Conservation (phyloP, 345 rosid genomes). For the Ailanthus altissimus region DNA sequence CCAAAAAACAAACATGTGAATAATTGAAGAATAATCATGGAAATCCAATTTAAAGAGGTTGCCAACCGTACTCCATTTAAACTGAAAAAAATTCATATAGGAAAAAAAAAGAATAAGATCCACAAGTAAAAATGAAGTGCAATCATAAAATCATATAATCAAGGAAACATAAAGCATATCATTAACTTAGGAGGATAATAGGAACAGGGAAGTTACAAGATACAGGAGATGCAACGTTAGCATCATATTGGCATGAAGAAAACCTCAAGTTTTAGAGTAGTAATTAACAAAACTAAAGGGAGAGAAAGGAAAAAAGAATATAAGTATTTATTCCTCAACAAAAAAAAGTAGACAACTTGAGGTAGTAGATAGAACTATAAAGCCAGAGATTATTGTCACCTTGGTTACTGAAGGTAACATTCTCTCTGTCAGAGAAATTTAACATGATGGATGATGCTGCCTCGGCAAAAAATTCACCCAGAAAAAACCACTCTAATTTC, state of each 20-base stretch:
- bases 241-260: not conserved
- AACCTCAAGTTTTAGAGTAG: not conserved
- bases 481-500: not conserved
- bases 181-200: not conserved
- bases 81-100: not conserved
- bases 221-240: not conserved
- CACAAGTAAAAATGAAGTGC: conserved; percentile 1
- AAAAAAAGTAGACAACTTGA: conserved; percentile 1
- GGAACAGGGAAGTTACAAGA: not conserved
- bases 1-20: not conserved
- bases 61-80: not conserved
- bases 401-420: not conserved
- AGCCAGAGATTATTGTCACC: not conserved
- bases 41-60: conserved; percentile 7
- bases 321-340: not conserved
- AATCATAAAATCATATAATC: not conserved
- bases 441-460: not conserved
- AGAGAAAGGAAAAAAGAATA: not conserved
- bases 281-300: conserved; percentile 1
- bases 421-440: not conserved
- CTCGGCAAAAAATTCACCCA: not conserved
- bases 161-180: not conserved
- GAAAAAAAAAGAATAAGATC: not conserved
- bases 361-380: not conserved
- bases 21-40: not conserved